Percentiles rank a stretch among this genome's conserved stretches.
These are phyloP conservation scores for Cutaneotrichosporon sp. DNA, from an alignment of 1,284 basidiomycete genomes.

Conservation along the genomic window DNA sequence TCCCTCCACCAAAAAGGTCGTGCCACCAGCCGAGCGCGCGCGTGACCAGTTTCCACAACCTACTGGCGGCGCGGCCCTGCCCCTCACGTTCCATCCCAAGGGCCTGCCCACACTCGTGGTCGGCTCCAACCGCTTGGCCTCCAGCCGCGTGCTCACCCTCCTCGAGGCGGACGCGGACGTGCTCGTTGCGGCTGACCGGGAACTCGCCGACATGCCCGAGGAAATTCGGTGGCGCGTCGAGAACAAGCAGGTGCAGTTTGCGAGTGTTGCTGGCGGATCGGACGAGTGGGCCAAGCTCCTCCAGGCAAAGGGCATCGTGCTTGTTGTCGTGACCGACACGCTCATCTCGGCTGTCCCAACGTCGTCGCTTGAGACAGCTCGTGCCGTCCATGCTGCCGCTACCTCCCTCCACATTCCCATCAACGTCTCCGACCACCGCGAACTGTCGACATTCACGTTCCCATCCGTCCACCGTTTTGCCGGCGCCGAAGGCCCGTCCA, in stretches of 20 bases:
- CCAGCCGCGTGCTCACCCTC: constrained; percentile 70
- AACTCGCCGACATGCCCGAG: constrained; percentile 53
- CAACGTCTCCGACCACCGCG: constrained; percentile 80
- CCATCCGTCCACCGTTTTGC: constrained; percentile 78
- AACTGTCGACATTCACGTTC: constrained; percentile 85
- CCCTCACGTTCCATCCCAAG: constrained; percentile 65
- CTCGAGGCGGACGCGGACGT: constrained; percentile 77
- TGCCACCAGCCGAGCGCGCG: neutral
- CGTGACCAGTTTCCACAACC: constrained; percentile 35
- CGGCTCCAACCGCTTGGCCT: constrained; percentile 70
- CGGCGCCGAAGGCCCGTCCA: constrained; percentile 48
- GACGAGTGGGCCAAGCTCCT: constrained; percentile 13
- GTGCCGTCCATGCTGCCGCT: constrained; percentile 56
- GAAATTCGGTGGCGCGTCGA: constrained; percentile 65
- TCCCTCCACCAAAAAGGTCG: neutral
- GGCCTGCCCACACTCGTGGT: constrained; percentile 61
- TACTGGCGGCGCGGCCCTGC: constrained; percentile 62
- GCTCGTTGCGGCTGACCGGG: constrained; percentile 55
- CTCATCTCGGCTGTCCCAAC: constrained; percentile 51
- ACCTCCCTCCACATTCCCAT: constrained; percentile 62
- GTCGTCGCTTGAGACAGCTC: constrained; percentile 51
- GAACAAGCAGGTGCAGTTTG: constrained; percentile 54
- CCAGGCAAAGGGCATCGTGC: constrained; percentile 42
- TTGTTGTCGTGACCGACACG: constrained; percentile 72
- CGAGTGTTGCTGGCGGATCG: constrained; percentile 42